phyloP scores from a whole-genome alignment of 2,329 filamentous ascomycete species.

The Aspergillus pseudotamarii region DNA sequence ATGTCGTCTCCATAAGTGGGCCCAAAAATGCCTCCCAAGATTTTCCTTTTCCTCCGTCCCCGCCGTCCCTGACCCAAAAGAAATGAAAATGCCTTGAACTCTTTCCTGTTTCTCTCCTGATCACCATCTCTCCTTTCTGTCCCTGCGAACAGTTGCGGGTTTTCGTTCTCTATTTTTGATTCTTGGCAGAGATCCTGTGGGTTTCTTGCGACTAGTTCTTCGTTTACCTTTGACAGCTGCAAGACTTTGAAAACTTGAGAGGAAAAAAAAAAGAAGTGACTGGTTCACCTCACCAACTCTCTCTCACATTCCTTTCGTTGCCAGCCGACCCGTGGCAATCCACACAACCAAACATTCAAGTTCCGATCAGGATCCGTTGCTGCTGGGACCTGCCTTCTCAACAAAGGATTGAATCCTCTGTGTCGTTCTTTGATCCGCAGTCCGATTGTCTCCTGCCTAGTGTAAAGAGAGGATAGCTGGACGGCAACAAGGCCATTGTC shows the following conservation, averaged over 20 bases:
- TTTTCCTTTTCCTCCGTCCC: neutral
- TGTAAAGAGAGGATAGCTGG: neutral
- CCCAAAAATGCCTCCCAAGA: neutral
- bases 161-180: neutral
- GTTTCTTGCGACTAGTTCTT: neutral
- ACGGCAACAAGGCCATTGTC: constrained; percentile 11
- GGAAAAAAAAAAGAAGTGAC: constrained; percentile 19
- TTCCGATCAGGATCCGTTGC: neutral
- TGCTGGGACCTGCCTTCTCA: neutral
- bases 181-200: constrained; percentile 11
- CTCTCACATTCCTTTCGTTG: constrained; percentile 34
- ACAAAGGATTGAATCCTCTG: neutral
- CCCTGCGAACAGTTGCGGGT: neutral
- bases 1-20: constrained; percentile 1
- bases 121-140: neutral
- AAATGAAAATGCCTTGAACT: neutral
- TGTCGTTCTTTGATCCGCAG: neutral
- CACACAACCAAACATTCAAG: constrained; percentile 1
- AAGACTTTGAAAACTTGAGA: neutral
- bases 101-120: neutral
- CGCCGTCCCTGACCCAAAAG: neutral
- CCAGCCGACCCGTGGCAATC: constrained; percentile 18
- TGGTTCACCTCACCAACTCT: constrained; percentile 21
- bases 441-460: neutral
- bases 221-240: constrained; percentile 3